phyloP scores from a whole-genome alignment of 345 rosid genomes.

The Chamaenerion angustifolium region DNA sequence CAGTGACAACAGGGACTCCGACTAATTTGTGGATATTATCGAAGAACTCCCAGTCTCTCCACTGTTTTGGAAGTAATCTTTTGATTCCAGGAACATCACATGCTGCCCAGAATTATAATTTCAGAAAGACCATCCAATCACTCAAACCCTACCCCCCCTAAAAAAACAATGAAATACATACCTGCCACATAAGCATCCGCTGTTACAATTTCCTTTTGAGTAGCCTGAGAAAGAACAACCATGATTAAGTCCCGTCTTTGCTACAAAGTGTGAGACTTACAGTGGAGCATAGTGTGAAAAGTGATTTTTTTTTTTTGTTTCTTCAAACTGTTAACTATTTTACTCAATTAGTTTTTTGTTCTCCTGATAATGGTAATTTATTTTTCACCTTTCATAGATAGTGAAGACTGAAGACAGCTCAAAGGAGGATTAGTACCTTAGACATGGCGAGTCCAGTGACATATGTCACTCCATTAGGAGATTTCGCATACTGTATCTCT shows the following conservation, averaged over 20 bases:
- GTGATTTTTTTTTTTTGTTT: no score
- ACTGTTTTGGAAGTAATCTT: slow-evolving; percentile 63
- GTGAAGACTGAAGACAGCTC: not conserved
- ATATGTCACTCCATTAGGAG: slow-evolving; percentile 47
- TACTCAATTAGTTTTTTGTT: no score
- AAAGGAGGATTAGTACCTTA: slow-evolving; percentile 33
- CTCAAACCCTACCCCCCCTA: no score
- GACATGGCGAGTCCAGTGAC: slow-evolving; percentile 83
- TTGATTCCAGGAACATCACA: slow-evolving; percentile 96
- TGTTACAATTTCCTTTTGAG: slow-evolving; percentile 54
- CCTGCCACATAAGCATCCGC: slow-evolving; percentile 99
- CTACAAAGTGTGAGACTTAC: no score
- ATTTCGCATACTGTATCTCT: slow-evolving; percentile 55
- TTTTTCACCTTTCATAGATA: no score
- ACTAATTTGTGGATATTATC: slow-evolving; percentile 72
- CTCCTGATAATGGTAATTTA: no score
- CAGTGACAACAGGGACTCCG: slow-evolving; percentile 85
- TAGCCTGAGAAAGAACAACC: slow-evolving; percentile 40
- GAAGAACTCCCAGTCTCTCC: slow-evolving; percentile 73
- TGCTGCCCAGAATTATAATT: slow-evolving; percentile 27
- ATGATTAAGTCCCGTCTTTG: no score
- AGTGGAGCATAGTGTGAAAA: no score
- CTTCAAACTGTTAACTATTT: no score
- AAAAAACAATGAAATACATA: slow-evolving; percentile 4
- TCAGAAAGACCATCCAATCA: no score